These are phyloP conservation scores for Pelargonium australe DNA, from an alignment of 441 rosid genomes.

Conservation along the genomic window DNA sequence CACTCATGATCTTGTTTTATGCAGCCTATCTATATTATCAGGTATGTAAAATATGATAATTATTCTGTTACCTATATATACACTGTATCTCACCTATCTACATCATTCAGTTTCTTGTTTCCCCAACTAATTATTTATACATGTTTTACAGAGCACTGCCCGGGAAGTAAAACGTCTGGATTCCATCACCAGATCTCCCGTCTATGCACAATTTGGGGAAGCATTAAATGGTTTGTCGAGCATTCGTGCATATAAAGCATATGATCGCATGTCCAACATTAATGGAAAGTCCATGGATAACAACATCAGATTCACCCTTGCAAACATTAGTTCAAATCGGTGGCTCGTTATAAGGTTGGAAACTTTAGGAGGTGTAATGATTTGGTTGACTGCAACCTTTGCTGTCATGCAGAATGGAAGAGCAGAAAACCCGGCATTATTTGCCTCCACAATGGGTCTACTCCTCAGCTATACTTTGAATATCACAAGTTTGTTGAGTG, in stretches of 20 bases:
- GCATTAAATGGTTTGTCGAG: constrained; percentile 76
- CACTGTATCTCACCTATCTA: neutral
- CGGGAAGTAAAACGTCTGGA: constrained; percentile 93
- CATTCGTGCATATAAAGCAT: constrained; percentile 89
- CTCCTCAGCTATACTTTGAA: constrained; percentile 87
- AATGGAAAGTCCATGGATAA: constrained; percentile 87
- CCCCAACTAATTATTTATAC: neutral
- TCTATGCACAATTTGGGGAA: constrained; percentile 92
- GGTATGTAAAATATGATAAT: constrained; percentile 38
- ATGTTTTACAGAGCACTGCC: constrained; percentile 56
- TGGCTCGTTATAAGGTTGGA: constrained; percentile 95
- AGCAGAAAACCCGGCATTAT: constrained; percentile 63
- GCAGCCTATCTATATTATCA: constrained; percentile 92
- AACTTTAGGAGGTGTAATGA: constrained; percentile 83
- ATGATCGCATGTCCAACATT: constrained; percentile 76
- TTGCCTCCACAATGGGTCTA: constrained; percentile 92
- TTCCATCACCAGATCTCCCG: constrained; percentile 80
- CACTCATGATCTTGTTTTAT: constrained; percentile 84
- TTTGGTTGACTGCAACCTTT: constrained; percentile 88
- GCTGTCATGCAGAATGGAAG: constrained; percentile 86
- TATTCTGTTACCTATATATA: neutral
- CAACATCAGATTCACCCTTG: constrained; percentile 73
- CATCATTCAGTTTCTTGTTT: constrained; percentile 1
- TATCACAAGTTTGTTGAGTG: constrained; percentile 66
- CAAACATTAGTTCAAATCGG: constrained; percentile 64